Conservation (phyloP, 371 early-diverging fungal species). For the Nematocida sp. region DNA sequence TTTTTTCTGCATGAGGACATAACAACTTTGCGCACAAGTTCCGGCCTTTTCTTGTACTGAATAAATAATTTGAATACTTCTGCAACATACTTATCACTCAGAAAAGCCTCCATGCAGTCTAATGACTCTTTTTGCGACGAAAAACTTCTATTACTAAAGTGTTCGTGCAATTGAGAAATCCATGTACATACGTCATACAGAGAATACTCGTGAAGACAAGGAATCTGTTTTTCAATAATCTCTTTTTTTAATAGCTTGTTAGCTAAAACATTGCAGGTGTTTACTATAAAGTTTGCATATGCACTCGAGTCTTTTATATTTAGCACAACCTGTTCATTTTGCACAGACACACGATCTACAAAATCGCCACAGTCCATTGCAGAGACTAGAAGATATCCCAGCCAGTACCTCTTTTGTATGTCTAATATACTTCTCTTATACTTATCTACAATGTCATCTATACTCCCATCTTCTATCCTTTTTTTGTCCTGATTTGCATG, state of each 20-base stretch:
- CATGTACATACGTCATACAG: background rate
- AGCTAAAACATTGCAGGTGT: background rate
- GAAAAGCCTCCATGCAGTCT: background rate
- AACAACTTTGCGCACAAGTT: background rate
- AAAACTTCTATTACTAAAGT: background rate
- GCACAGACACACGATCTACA: background rate
- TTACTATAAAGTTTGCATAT: background rate
- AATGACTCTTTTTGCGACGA: background rate
- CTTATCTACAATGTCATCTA: background rate
- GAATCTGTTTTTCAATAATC: background rate
- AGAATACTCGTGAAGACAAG: background rate
- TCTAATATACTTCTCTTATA: background rate
- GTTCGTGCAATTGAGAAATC: background rate
- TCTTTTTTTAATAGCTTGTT: background rate
- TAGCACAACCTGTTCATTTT: background rate
- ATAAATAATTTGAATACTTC: conserved; percentile 4
- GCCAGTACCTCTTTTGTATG: conserved; percentile 4
- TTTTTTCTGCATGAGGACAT: background rate
- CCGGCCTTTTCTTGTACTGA: background rate
- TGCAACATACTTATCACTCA: background rate
- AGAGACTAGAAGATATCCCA: conserved; percentile 5
- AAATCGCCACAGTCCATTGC: conserved; percentile 4
- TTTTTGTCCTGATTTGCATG: background rate
- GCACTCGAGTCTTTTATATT: background rate
- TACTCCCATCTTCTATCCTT: background rate